phyloP scores from a whole-genome alignment of 495 filamentous ascomycete genomes.

The Penicillium manginii region DNA sequence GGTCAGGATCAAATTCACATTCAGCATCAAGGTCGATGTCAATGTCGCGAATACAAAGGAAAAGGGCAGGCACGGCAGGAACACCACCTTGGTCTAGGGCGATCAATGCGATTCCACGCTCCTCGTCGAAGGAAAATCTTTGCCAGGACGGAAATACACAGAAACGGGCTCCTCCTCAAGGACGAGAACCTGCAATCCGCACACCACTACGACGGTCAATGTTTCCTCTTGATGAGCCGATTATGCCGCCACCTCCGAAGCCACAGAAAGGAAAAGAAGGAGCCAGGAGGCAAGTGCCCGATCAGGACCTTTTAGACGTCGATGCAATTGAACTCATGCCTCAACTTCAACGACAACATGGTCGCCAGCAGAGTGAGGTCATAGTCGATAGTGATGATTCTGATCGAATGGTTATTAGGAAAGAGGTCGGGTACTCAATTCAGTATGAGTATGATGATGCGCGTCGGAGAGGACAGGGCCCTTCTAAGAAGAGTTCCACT shows the following conservation, averaged over 20 bases:
- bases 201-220: constrained; percentile 20
- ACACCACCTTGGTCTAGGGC: constrained; percentile 8
- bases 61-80: constrained; percentile 19
- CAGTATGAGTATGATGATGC: constrained; percentile 31
- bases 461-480: constrained; percentile 3
- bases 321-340: constrained; percentile 31
- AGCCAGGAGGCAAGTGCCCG: not conserved
- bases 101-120: not conserved
- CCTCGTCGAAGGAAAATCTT: constrained; percentile 16
- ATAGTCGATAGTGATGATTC: constrained; percentile 28
- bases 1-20: constrained; percentile 18
- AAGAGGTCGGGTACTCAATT: constrained; percentile 48
- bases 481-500: constrained; percentile 10
- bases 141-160: not conserved
- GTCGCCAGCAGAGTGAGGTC: constrained; percentile 28
- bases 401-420: constrained; percentile 50
- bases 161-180: not conserved
- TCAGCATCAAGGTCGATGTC: constrained; percentile 15
- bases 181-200: not conserved
- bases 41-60: constrained; percentile 19
- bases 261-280: constrained; percentile 6
- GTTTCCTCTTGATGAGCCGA: constrained; percentile 15
- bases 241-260: not conserved
- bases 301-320: not conserved
- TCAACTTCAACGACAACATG: constrained; percentile 16